Evolutionary conservation across 2,329 filamentous ascomycete species (phyloP).

Genomic region (Hortaea werneckii): DNA sequence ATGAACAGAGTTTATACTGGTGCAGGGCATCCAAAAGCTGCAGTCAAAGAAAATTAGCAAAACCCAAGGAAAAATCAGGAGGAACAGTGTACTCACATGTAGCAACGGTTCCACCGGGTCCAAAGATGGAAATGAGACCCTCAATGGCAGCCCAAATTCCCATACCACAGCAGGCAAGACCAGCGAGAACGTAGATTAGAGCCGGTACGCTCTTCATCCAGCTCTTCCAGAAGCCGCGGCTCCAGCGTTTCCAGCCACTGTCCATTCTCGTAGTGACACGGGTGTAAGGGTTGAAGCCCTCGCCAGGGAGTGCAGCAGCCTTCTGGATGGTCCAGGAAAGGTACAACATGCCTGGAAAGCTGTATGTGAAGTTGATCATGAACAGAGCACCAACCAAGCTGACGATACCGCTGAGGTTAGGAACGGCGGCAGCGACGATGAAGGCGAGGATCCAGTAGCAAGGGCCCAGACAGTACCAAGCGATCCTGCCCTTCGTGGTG

Average conservation of each 20-base stretch:
- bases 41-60: too few species aligned
- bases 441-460: slow-evolving; percentile 50
- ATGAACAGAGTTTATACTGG: too few species aligned
- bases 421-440: slow-evolving; percentile 43
- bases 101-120: slow-evolving; percentile 5
- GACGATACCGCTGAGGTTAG: slow-evolving; percentile 27
- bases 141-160: slow-evolving; percentile 31
- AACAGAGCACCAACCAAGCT: slow-evolving; percentile 44
- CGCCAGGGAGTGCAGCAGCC: slow-evolving; percentile 33
- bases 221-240: slow-evolving; percentile 29
- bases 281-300: slow-evolving; percentile 35
- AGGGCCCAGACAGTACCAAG: slow-evolving; percentile 43
- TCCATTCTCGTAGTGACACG: slow-evolving; percentile 26
- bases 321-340: slow-evolving; percentile 34
- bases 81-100: neutral
- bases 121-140: slow-evolving; percentile 25
- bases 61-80: too few species aligned
- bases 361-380: slow-evolving; percentile 50
- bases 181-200: slow-evolving; percentile 30
- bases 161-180: slow-evolving; percentile 28
- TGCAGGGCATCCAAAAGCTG: too few species aligned
- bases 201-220: slow-evolving; percentile 20
- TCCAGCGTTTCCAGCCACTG: slow-evolving; percentile 29
- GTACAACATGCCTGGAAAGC: slow-evolving; percentile 43
- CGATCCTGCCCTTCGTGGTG: slow-evolving; percentile 37